Percentiles rank a stretch among this genome's conserved stretches.
These are phyloP conservation scores for Naegleria lovaniensis DNA, from an alignment of 208 protist species.

Conservation along the genomic window DNA sequence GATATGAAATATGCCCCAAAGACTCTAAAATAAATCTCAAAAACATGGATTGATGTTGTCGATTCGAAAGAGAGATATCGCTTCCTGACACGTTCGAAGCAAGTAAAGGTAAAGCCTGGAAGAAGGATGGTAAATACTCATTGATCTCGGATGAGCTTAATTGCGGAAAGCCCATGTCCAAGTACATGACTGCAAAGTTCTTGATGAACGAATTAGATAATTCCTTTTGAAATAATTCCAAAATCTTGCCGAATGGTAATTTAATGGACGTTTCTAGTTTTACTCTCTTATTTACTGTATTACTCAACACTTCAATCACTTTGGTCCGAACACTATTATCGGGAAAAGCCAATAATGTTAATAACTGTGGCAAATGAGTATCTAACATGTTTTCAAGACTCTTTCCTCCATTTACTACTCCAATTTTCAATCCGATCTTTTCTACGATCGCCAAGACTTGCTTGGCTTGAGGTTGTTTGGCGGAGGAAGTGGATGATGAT, in stretches of 20 bases:
- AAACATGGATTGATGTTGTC: not conserved
- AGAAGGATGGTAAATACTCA: not conserved
- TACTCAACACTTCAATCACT: not conserved
- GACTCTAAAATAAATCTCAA: not conserved
- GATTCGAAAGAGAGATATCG: not conserved
- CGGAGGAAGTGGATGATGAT: too few relatives aligned
- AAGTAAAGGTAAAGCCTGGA: not conserved
- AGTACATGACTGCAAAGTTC: not conserved
- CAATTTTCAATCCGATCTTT: constrained; percentile 7
- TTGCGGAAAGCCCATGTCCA: not conserved
- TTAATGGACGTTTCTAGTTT: not conserved
- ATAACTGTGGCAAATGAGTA: not conserved
- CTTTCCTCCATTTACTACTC: not conserved
- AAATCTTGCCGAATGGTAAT: not conserved
- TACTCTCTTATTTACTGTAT: not conserved
- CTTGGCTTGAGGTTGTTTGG: not conserved
- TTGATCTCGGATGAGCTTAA: not conserved
- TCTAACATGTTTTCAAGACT: not conserved
- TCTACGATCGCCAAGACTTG: not conserved
- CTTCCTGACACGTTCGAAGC: not conserved
- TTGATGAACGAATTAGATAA: not conserved
- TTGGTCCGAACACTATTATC: not conserved
- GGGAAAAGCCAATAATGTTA: not conserved
- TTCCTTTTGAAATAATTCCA: not conserved
- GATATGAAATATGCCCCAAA: not conserved